These are phyloP conservation scores for Alternaria angustiovoidea DNA, from an alignment of 2,329 filamentous ascomycete genomes.

Conservation along the genomic window DNA sequence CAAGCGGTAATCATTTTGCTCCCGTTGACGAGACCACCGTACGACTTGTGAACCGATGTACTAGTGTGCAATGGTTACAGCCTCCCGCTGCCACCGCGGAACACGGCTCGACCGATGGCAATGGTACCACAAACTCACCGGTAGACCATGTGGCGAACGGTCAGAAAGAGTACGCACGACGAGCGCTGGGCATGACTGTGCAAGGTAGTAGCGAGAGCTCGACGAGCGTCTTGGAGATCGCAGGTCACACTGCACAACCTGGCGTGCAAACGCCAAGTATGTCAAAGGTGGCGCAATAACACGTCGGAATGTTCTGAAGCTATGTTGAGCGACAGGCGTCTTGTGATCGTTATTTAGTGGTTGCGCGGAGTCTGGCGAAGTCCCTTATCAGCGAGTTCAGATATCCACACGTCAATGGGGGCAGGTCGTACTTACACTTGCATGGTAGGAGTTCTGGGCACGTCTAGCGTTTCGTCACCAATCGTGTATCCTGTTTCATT, in stretches of 20 bases:
- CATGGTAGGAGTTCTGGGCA: slow-evolving; percentile 20
- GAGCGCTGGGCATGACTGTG: slow-evolving; percentile 51
- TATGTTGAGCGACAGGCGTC: background rate
- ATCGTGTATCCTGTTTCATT: background rate
- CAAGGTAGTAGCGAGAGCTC: slow-evolving; percentile 47
- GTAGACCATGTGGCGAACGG: slow-evolving; percentile 36
- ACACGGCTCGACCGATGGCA: slow-evolving; percentile 30
- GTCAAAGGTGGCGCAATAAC: slow-evolving; percentile 29
- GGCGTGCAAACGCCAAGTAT: slow-evolving; percentile 53
- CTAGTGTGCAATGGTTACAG: slow-evolving; percentile 73
- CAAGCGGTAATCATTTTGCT: slow-evolving; percentile 76
- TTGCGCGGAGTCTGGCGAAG: slow-evolving; percentile 3
- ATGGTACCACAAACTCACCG: slow-evolving; percentile 33
- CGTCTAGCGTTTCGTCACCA: slow-evolving; percentile 11
- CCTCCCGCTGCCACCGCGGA: slow-evolving; percentile 18
- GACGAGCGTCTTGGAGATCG: slow-evolving; percentile 51
- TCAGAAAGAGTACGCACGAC: slow-evolving; percentile 49
- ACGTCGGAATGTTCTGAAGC: background rate
- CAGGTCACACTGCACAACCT: slow-evolving; percentile 51
- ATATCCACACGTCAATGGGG: slow-evolving; percentile 6
- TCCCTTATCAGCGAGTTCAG: slow-evolving; percentile 12
- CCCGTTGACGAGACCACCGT: slow-evolving; percentile 82
- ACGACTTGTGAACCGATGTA: slow-evolving; percentile 78
- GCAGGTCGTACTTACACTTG: slow-evolving; percentile 8
- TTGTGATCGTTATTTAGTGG: background rate